Evolutionary conservation across 2,329 filamentous ascomycete genomes (phyloP), one percentile per base, ranked within the genome.

Genomic region (Pleurostoma richardsiae): DNA sequence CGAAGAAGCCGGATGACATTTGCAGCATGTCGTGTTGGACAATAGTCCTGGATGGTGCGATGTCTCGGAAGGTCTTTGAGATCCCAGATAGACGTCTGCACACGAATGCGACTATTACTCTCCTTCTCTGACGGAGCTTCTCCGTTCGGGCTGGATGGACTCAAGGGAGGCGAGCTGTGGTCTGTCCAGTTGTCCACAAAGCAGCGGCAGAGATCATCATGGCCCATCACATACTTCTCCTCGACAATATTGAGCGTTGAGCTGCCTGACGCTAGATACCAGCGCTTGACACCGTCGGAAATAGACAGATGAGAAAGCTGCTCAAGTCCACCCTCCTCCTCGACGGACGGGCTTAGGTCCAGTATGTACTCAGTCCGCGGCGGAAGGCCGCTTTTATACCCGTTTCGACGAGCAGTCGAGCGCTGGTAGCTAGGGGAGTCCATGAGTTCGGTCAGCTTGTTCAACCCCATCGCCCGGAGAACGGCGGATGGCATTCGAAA

Each of bases 1-100:
- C 79, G 71, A 4, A 88, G 66, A 1, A 88, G 65, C 1, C 82
- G 73, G 41, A 86, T 71, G 31, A 94, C 80, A 26, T 76, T 77
- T 29, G 76, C 77, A 10, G 79, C 70, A 57, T 88, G 85, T 3
- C 85, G 77, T 6, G 80, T 65, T 2, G 76, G 73, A 41, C 82
- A 86, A 59, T 88, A 88, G 52, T 86, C 83, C 1, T 66, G 63
- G 10, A 79, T 69, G 0, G 57, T 49, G 28, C 69, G 67, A 33
- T 48, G 11, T 33, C 58, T 68, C 1, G 47, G 30, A 1, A 69
- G 63, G 3, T 54, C 8, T n/a, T 43, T 30, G 3, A 43, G 33
- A 10, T 50, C 48, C 7, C 41, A 44, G 8, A 50, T 36, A 36
- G 33, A 36, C 8, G 33, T 8, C 33, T 36, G 33, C 19, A 19